Evolutionary conservation across 2,329 filamentous ascomycete species (phyloP).

Genomic region (Talaromyces funiculosus): DNA sequence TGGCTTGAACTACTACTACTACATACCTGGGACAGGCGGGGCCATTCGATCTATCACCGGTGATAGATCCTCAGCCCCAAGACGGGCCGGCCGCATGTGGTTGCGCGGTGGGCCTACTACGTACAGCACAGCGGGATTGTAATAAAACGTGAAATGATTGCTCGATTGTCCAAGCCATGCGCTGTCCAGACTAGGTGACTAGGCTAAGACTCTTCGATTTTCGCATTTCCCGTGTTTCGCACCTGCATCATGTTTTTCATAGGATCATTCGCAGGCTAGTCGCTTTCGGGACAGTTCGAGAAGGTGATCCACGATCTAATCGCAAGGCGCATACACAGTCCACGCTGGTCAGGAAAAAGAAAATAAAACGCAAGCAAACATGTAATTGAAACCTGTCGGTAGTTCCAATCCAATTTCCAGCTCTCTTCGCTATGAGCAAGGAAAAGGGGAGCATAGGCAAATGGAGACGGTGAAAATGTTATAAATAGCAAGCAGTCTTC

Average conservation of each 20-base stretch:
- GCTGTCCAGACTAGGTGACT: not conserved
- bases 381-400: not conserved
- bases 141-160: not conserved
- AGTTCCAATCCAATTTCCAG: not conserved
- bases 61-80: too few relatives aligned
- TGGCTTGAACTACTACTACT: too few relatives aligned
- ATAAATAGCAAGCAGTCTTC: not conserved
- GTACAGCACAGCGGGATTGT: not conserved
- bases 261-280: too few relatives aligned
- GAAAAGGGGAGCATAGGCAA: not conserved
- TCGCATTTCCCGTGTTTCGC: too few relatives aligned
- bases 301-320: not conserved
- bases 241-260: too few relatives aligned
- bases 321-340: not conserved
- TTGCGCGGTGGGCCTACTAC: too few relatives aligned
- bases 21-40: too few relatives aligned
- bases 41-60: too few relatives aligned
- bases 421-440: not conserved
- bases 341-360: not conserved
- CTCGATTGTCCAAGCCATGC: not conserved
- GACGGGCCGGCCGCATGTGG: too few relatives aligned
- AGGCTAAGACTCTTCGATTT: not conserved
- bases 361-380: not conserved
- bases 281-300: too few relatives aligned
- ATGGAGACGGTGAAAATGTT: not conserved